Evolutionary conservation across 805 yeast genomes (phyloP).

Genomic region (Komagataella kurtzmanii): DNA sequence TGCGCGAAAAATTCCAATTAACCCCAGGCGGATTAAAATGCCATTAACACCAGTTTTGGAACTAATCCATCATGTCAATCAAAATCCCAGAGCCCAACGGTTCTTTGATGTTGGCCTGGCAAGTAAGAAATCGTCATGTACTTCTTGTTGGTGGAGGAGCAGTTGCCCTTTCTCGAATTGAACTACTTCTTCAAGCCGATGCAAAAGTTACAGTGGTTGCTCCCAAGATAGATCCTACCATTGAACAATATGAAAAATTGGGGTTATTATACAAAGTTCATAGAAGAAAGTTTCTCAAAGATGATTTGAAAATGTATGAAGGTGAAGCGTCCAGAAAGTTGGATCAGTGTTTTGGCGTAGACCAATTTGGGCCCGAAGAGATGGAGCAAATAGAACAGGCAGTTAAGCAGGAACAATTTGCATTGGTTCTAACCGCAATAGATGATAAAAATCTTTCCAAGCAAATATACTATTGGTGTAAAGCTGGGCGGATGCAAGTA

Average conservation of each 20-base stretch:
- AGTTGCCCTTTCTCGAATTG: conserved; percentile 61
- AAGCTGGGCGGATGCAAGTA: conserved; percentile 37
- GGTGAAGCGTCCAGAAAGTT: conserved; percentile 5
- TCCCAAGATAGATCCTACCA: conserved; percentile 20
- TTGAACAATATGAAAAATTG: conserved; percentile 17
- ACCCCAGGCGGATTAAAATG: neutral
- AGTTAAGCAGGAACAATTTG: conserved; percentile 30
- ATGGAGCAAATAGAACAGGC: conserved; percentile 19
- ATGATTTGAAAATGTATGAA: conserved; percentile 40
- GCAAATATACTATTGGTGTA: conserved; percentile 38
- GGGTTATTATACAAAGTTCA: conserved; percentile 31
- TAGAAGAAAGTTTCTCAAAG: conserved; percentile 27
- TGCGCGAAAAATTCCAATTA: neutral
- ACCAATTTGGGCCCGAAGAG: conserved; percentile 13
- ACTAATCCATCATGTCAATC: neutral
- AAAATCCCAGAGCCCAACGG: conserved; percentile 24
- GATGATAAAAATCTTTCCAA: conserved; percentile 53
- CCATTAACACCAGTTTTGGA: neutral
- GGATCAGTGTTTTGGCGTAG: conserved; percentile 3
- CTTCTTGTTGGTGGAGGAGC: conserved; percentile 70
- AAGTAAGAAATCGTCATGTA: conserved; percentile 46
- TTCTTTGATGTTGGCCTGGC: conserved; percentile 63
- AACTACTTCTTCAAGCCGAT: conserved; percentile 53
- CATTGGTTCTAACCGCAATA: conserved; percentile 60
- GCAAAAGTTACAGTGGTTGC: conserved; percentile 58